Evolutionary conservation across 805 yeast genomes (phyloP).

Genomic region (Kluyveromyces nonfermentans): DNA sequence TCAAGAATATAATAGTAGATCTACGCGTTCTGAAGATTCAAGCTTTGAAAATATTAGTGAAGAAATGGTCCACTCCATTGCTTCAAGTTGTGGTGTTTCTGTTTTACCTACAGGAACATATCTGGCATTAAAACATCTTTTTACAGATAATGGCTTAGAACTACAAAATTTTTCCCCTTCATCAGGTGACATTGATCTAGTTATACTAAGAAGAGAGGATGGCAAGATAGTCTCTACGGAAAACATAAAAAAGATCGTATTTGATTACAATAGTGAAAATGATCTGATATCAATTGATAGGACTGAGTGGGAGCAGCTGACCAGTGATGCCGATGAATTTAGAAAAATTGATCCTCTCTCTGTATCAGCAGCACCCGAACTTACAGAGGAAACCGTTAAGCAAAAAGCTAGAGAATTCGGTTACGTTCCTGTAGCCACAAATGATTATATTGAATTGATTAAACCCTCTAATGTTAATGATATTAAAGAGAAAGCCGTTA

Average conservation of each 20-base stretch:
- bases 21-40: neutral
- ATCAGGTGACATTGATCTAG: slow-evolving; percentile 16
- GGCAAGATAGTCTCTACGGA: slow-evolving; percentile 8
- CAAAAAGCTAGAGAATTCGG: slow-evolving; percentile 26
- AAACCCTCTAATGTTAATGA: slow-evolving; percentile 4
- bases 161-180: slow-evolving; percentile 5
- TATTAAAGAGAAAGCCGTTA: slow-evolving; percentile 7
- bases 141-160: slow-evolving; percentile 1
- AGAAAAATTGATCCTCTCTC: neutral
- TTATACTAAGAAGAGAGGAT: slow-evolving; percentile 20
- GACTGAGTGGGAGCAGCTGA: neutral
- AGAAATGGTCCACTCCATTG: neutral
- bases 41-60: neutral
- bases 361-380: neutral
- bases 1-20: neutral
- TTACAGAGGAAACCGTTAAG: slow-evolving; percentile 7
- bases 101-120: slow-evolving; percentile 9
- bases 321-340: neutral
- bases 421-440: slow-evolving; percentile 25
- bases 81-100: slow-evolving; percentile 2
- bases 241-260: neutral
- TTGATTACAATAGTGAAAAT: neutral
- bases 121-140: slow-evolving; percentile 1
- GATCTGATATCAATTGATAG: neutral
- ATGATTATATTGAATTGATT: slow-evolving; percentile 20